A percentile compares a stretch with the other conserved stretches of the same genome.
Conservation (phyloP, 768 basidiomycete genomes). For the Leccinum aurantiacum region DNA sequence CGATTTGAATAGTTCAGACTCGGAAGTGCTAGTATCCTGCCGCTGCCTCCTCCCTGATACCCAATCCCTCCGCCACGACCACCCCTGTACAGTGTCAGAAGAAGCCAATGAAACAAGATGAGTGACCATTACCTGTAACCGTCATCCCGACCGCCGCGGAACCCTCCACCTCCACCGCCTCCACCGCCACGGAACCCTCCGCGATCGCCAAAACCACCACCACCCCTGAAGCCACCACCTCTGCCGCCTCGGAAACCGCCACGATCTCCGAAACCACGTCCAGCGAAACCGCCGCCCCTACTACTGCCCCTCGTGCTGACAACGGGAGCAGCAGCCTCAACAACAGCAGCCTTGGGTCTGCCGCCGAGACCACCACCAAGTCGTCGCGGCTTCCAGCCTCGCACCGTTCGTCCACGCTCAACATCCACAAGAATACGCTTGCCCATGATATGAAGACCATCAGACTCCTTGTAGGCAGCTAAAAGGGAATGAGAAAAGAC, state of each 20-base stretch:
- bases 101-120: slow-evolving; percentile 3
- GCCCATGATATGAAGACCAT: slow-evolving; percentile 93
- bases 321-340: slow-evolving; percentile 39
- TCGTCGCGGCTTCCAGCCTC: slow-evolving; percentile 97
- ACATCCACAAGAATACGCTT: slow-evolving; percentile 97
- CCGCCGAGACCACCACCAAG: slow-evolving; percentile 99
- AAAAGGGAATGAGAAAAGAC: slow-evolving; percentile 19
- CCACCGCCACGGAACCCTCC: slow-evolving; percentile 18
- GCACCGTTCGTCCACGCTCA: slow-evolving; percentile 95
- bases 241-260: slow-evolving; percentile 43
- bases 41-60: slow-evolving; percentile 61
- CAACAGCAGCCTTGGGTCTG: slow-evolving; percentile 72
- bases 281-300: slow-evolving; percentile 41
- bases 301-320: slow-evolving; percentile 31
- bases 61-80: slow-evolving; percentile 75
- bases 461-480: slow-evolving; percentile 99
- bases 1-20: no score
- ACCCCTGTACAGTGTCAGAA: slow-evolving; percentile 41
- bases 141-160: slow-evolving; percentile 40
- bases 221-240: slow-evolving; percentile 37
- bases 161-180: slow-evolving; percentile 34
- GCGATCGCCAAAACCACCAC: no score
- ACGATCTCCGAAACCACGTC: slow-evolving; percentile 37
- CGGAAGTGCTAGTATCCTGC: no score
- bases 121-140: slow-evolving; percentile 49